A percentile compares a stretch with the other conserved stretches of the same genome.
phyloP scores from a whole-genome alignment of 371 early-diverging fungal genomes.

The Choanephora cucurbitarum region DNA sequence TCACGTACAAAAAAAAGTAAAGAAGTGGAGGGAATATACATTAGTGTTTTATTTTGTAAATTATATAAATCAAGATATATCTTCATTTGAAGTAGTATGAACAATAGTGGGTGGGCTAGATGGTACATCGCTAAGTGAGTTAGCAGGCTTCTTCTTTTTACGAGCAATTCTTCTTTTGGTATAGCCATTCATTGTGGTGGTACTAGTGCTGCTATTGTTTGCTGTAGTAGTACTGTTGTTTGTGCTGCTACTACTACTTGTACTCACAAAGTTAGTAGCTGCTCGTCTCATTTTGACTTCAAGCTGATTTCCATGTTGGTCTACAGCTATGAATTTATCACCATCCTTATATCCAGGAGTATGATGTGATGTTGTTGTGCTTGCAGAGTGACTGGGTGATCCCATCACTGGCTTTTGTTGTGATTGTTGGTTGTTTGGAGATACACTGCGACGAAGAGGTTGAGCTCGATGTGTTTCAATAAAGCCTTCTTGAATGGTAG shows the following conservation, averaged over 20 bases:
- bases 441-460: conserved; percentile 4
- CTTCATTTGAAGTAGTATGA: neutral
- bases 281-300: conserved; percentile 50
- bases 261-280: conserved; percentile 13
- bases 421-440: conserved; percentile 9
- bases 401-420: conserved; percentile 3
- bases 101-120: neutral
- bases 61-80: too few species aligned
- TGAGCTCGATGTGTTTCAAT: conserved; percentile 38
- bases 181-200: conserved; percentile 17
- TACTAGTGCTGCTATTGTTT: neutral
- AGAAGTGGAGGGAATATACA: neutral
- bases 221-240: conserved; percentile 7
- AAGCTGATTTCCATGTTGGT: conserved; percentile 42
- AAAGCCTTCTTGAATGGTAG: conserved; percentile 46
- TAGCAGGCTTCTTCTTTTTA: conserved; percentile 15
- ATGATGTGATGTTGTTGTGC: conserved; percentile 6
- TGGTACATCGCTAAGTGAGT: too few species aligned
- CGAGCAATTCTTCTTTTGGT: conserved; percentile 23
- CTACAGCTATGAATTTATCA: conserved; percentile 45
- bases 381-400: conserved; percentile 17
- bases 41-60: conserved; percentile 4
- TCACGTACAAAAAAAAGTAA: conserved; percentile 1
- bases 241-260: conserved; percentile 12
- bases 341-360: conserved; percentile 44